Conservation (phyloP, 2,329 filamentous ascomycete species). For the Ophiostoma sp. region DNA sequence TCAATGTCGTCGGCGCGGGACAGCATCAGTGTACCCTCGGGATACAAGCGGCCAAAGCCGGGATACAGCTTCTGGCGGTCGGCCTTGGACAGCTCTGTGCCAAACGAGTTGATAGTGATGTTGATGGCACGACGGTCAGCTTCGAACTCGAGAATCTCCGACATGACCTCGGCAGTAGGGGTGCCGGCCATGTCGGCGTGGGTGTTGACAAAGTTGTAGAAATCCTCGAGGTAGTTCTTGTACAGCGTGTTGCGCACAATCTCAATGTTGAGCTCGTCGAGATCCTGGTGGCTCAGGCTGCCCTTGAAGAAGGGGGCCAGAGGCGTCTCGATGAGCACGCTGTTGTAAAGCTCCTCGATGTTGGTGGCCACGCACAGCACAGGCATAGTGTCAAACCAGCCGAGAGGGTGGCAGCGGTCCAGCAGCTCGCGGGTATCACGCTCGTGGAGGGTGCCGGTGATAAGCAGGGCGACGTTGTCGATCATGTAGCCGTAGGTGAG, state of each 20-base stretch:
- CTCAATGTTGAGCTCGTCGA: slow-evolving; percentile 98
- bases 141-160: slow-evolving; percentile 92
- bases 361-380: slow-evolving; percentile 97
- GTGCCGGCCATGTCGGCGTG: slow-evolving; percentile 81
- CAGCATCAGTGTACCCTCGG: slow-evolving; percentile 91
- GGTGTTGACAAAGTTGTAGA: slow-evolving; percentile 88
- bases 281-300: slow-evolving; percentile 88
- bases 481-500: slow-evolving; percentile 99
- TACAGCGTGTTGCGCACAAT: slow-evolving; percentile 98
- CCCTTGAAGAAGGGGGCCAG: slow-evolving; percentile 97
- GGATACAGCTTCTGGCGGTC: slow-evolving; percentile 97
- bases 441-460: slow-evolving; percentile 96
- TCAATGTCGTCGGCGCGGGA: slow-evolving; percentile 92
- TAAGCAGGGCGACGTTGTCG: slow-evolving; percentile 95
- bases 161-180: slow-evolving; percentile 90
- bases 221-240: slow-evolving; percentile 99
- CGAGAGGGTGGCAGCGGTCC: slow-evolving; percentile 91
- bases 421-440: slow-evolving; percentile 92
- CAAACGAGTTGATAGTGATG: slow-evolving; percentile 97
- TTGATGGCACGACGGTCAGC: slow-evolving; percentile 96
- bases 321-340: slow-evolving; percentile 92
- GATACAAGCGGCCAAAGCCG: slow-evolving; percentile 82
- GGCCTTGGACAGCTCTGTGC: slow-evolving; percentile 87
- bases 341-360: slow-evolving; percentile 98
- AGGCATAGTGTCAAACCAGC: slow-evolving; percentile 99